Evolutionary conservation across 192 early-diverging fungal genomes (phyloP).

Genomic region (Neocallimastix lanati): DNA sequence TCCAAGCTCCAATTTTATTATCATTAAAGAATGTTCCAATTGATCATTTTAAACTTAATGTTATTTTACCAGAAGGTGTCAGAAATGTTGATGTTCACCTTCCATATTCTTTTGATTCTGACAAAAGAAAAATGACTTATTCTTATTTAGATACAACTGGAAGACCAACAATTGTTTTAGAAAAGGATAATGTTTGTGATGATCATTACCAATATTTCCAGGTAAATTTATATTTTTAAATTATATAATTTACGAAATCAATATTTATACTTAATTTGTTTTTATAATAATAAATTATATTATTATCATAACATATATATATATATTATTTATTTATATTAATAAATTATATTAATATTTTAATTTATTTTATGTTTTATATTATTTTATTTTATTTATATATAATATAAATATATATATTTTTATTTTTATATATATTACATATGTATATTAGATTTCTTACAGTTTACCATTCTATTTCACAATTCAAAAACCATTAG

Average conservation of each 20-base stretch:
- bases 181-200: constrained; percentile 51
- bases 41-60: constrained; percentile 39
- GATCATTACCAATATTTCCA: constrained; percentile 23
- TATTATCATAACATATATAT: too few relatives aligned
- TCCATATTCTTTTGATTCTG: constrained; percentile 39
- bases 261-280: too few relatives aligned
- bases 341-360: too few relatives aligned
- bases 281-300: too few relatives aligned
- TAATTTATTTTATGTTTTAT: too few relatives aligned
- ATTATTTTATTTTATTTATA: neutral
- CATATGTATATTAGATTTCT: constrained; percentile 12
- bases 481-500: constrained; percentile 20
- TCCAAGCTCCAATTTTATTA: constrained; percentile 54
- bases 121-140: constrained; percentile 27
- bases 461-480: constrained; percentile 13
- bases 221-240: constrained; percentile 1
- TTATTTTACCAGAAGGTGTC: constrained; percentile 87
- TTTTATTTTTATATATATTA: neutral
- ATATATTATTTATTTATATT: too few relatives aligned
- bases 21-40: constrained; percentile 41
- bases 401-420: neutral
- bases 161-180: constrained; percentile 55
- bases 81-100: constrained; percentile 46
- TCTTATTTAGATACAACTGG: constrained; percentile 86
- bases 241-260: too few relatives aligned